These are phyloP conservation scores for Amanita thiersii DNA, from an alignment of 768 basidiomycete species.

Conservation along the genomic window DNA sequence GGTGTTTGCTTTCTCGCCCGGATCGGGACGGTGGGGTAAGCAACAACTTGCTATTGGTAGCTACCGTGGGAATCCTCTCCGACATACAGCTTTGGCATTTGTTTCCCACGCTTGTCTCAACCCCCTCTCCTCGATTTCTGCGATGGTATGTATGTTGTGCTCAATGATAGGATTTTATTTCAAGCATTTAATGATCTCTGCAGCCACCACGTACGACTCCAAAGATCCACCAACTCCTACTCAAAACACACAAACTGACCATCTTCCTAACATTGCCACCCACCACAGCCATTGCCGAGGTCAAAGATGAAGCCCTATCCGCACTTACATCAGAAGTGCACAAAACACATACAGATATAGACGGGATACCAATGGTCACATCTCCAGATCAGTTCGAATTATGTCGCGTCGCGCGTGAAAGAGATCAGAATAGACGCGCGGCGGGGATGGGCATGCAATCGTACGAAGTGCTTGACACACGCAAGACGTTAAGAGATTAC, in stretches of 20 bases:
- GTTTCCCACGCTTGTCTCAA: not conserved
- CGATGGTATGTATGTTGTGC: not conserved
- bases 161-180: too few species aligned
- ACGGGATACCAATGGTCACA: slow-evolving; percentile 26
- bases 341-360: slow-evolving; percentile 17
- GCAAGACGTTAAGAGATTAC: slow-evolving; percentile 36
- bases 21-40: not conserved
- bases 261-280: slow-evolving; percentile 51
- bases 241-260: slow-evolving; percentile 69
- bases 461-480: slow-evolving; percentile 45
- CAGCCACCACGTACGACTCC: slow-evolving; percentile 47
- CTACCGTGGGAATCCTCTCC: not conserved
- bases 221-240: slow-evolving; percentile 58
- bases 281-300: slow-evolving; percentile 41
- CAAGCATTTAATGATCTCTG: not conserved
- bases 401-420: slow-evolving; percentile 44
- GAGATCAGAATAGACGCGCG: slow-evolving; percentile 38
- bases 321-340: slow-evolving; percentile 49
- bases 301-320: slow-evolving; percentile 57
- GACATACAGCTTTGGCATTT: not conserved
- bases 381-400: slow-evolving; percentile 53
- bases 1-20: slow-evolving; percentile 3
- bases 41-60: not conserved
- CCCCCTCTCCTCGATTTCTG: too few species aligned
- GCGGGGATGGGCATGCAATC: not conserved